Percentiles rank a stretch among this genome's conserved stretches.
Conservation (phyloP, 768 basidiomycete species). For the Suillus lakei region DNA sequence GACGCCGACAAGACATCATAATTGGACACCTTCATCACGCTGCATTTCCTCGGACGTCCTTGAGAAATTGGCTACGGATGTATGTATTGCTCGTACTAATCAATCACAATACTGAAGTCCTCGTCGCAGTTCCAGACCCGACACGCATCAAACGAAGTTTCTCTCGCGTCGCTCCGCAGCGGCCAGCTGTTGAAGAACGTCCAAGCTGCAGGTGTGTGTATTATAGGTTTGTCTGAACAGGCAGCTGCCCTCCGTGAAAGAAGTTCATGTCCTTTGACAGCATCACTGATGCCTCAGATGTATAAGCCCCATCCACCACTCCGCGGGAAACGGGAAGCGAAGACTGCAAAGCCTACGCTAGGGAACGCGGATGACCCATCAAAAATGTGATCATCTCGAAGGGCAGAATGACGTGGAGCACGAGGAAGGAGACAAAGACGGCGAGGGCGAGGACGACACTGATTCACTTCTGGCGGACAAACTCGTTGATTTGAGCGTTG, state of each 20-base stretch:
- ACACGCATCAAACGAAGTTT: conserved; percentile 74
- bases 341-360: conserved; percentile 29
- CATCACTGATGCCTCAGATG: conserved; percentile 38
- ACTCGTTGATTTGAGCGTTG: background rate
- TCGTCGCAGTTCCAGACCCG: conserved; percentile 67
- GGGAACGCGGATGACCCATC: conserved; percentile 16
- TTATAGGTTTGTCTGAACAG: conserved; percentile 47
- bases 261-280: conserved; percentile 30
- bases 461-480: background rate
- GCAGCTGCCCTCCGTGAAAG: conserved; percentile 31
- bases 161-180: conserved; percentile 52
- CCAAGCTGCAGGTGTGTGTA: conserved; percentile 46
- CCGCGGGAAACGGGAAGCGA: conserved; percentile 13
- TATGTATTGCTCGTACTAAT: conserved; percentile 35
- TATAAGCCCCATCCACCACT: conserved; percentile 30
- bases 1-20: too few species aligned
- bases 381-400: conserved; percentile 9
- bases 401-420: background rate
- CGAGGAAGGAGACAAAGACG: too few species aligned
- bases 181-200: conserved; percentile 45
- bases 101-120: conserved; percentile 6
- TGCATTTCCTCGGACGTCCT: conserved; percentile 88
- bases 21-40: too few species aligned
- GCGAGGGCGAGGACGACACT: background rate
- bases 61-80: conserved; percentile 71